Conservation (phyloP, 2,329 filamentous ascomycete genomes). For the Fusarium buxicola region DNA sequence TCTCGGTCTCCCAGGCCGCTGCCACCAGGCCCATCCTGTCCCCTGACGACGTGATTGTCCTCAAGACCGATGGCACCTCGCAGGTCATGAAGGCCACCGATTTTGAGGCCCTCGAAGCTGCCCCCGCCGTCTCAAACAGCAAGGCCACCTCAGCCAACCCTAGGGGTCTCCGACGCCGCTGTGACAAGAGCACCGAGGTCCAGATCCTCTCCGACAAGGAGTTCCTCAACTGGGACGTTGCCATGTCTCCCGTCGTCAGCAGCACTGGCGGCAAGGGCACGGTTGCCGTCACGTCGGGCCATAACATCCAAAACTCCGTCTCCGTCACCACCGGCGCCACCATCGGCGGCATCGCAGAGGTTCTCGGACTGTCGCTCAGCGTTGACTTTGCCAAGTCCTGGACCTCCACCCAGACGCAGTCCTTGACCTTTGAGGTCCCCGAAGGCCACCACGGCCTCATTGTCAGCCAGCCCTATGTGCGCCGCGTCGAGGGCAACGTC, state of each 20-base stretch:
- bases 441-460: conserved; percentile 34
- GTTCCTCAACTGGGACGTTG: conserved; percentile 40
- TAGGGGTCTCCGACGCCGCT: conserved; percentile 16
- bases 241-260: conserved; percentile 41
- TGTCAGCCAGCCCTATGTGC: conserved; percentile 41
- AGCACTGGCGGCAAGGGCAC: conserved; percentile 28
- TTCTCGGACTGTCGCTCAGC: conserved; percentile 22
- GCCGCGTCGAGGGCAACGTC: conserved; percentile 32
- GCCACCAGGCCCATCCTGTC: conserved; percentile 17
- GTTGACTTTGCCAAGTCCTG: conserved; percentile 30
- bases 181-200: conserved; percentile 36
- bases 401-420: conserved; percentile 32
- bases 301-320: conserved; percentile 32
- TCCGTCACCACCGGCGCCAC: conserved; percentile 10
- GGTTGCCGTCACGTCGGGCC: conserved; percentile 26
- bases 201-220: conserved; percentile 36
- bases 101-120: conserved; percentile 29
- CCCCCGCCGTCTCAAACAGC: background rate
- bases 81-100: conserved; percentile 39
- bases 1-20: conserved; percentile 32
- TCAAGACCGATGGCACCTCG: conserved; percentile 31
- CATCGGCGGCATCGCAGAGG: conserved; percentile 1
- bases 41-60: conserved; percentile 35
- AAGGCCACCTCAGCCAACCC: background rate
- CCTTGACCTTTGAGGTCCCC: conserved; percentile 29